phyloP scores from a whole-genome alignment of 2,329 filamentous ascomycete species.

The Colletotrichum abscissum region DNA sequence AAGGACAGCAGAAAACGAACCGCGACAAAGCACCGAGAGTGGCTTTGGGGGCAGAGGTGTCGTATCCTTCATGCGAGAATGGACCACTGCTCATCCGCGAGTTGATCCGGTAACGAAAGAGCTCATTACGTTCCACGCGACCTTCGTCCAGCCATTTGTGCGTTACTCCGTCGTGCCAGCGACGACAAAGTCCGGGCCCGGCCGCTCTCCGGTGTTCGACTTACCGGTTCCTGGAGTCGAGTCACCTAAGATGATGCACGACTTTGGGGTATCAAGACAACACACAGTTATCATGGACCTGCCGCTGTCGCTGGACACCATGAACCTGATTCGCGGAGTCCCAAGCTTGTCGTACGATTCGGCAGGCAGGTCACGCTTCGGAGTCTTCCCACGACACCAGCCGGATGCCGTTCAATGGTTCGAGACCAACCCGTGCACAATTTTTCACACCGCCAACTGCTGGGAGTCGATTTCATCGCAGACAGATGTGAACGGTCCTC shows the following conservation, averaged over 20 bases:
- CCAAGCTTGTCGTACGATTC: constrained; percentile 71
- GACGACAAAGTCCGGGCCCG: neutral
- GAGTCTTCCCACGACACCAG: constrained; percentile 72
- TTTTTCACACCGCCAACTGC: constrained; percentile 78
- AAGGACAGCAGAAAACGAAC: constrained; percentile 62
- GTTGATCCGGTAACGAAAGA: constrained; percentile 74
- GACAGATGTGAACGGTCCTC: constrained; percentile 24
- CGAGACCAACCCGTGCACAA: constrained; percentile 74
- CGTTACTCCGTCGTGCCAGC: constrained; percentile 66
- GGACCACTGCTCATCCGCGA: constrained; percentile 77
- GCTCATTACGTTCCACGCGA: constrained; percentile 75
- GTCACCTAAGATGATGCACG: constrained; percentile 80
- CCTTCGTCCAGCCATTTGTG: constrained; percentile 73
- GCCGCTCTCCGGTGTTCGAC: constrained; percentile 54
- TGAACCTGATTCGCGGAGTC: constrained; percentile 67
- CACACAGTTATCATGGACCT: constrained; percentile 78
- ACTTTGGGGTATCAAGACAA: constrained; percentile 73
- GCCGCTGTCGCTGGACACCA: constrained; percentile 72
- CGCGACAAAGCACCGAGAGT: constrained; percentile 39
- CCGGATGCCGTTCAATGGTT: constrained; percentile 73
- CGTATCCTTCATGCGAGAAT: constrained; percentile 74
- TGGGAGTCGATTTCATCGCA: constrained; percentile 64
- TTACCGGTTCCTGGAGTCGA: constrained; percentile 69
- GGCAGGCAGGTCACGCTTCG: constrained; percentile 69
- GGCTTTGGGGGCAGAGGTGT: constrained; percentile 66